These are phyloP conservation scores for Rhizomucor miehei DNA, from an alignment of 371 early-diverging fungal species.

Conservation along the genomic window DNA sequence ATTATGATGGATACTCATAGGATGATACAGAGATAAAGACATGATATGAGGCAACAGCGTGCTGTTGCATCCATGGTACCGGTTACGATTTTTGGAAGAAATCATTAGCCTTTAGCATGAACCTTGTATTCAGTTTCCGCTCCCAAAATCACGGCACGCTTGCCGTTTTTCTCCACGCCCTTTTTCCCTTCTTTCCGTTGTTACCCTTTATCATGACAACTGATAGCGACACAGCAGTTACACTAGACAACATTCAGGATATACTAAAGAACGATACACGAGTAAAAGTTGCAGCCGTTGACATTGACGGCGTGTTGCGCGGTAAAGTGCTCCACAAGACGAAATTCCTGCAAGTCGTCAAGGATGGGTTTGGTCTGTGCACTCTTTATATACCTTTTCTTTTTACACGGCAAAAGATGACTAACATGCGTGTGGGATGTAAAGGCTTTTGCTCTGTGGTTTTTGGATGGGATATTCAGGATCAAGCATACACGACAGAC, in stretches of 20 bases:
- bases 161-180: neutral
- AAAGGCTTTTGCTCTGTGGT: conserved; percentile 80
- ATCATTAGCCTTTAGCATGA: too few relatives aligned
- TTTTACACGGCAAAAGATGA: neutral
- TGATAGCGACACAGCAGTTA: conserved; percentile 10
- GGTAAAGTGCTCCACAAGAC: conserved; percentile 71
- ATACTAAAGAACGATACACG: conserved; percentile 40
- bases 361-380: conserved; percentile 68
- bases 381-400: neutral
- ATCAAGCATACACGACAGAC: conserved; percentile 40
- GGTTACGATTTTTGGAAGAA: too few relatives aligned
- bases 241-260: conserved; percentile 25
- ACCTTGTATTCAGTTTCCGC: too few relatives aligned
- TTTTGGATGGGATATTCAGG: conserved; percentile 85
- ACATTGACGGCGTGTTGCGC: conserved; percentile 76
- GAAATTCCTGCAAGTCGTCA: conserved; percentile 64
- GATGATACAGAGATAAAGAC: too few relatives aligned
- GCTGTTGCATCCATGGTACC: too few relatives aligned
- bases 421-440: neutral
- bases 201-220: conserved; percentile 9
- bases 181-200: neutral
- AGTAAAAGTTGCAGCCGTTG: conserved; percentile 66
- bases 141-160: too few relatives aligned
- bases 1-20: too few relatives aligned
- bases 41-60: too few relatives aligned